These are phyloP conservation scores for Calamus simplicifolius DNA, from an alignment of 176 grass and related monocot genomes.

Conservation along the genomic window DNA sequence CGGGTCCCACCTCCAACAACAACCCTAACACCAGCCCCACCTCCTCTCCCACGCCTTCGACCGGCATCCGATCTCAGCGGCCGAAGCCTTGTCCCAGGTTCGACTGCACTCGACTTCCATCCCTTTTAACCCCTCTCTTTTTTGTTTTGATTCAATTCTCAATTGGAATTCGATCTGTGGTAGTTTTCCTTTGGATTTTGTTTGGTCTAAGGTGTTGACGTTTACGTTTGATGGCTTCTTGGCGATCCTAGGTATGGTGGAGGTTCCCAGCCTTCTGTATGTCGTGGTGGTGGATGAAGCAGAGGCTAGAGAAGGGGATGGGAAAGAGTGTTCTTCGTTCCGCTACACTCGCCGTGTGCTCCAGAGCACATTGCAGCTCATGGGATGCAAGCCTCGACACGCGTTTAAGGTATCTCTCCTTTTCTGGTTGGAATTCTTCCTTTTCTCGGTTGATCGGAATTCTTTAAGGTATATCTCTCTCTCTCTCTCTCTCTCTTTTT, in stretches of 20 bases:
- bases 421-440: too few species aligned
- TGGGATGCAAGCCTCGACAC: conserved; percentile 96
- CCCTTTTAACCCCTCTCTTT: not conserved
- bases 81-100: not conserved
- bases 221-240: conserved; percentile 1
- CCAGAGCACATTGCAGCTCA: conserved; percentile 95
- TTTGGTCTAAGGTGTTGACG: not conserved
- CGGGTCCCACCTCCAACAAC: not conserved
- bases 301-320: conserved; percentile 8
- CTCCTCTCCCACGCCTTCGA: not conserved
- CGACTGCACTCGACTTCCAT: conserved; percentile 9
- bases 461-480: too few species aligned
- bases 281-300: conserved; percentile 57
- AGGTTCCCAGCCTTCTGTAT: conserved; percentile 64
- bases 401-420: conserved; percentile 73
- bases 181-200: not conserved
- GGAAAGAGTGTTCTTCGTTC: conserved; percentile 24
- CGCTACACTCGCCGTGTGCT: conserved; percentile 77
- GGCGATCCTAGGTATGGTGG: conserved; percentile 20
- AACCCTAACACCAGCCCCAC: not conserved
- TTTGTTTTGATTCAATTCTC: not conserved
- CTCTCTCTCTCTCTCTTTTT: too few species aligned
- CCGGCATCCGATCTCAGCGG: too few species aligned
- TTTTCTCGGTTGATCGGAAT: too few species aligned
- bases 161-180: too few species aligned